A percentile compares a stretch with the other conserved stretches of the same genome.
Evolutionary conservation across 2,329 filamentous ascomycete genomes (phyloP).

Genomic region (Hymenoscyphus scutula): DNA sequence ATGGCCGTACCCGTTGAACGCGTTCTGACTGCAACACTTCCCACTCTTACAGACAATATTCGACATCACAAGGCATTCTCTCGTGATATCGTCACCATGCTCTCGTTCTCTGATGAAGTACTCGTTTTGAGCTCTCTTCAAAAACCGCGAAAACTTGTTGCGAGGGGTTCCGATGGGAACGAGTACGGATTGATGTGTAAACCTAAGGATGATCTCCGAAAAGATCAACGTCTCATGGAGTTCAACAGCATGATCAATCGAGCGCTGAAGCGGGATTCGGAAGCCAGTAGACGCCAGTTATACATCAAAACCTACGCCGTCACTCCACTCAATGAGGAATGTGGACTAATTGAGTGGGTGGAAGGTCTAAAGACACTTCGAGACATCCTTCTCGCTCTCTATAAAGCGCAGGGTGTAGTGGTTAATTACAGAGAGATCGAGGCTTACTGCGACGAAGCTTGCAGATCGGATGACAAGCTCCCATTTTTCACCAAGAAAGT

Average conservation of each 20-base stretch:
- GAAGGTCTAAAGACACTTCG: constrained; percentile 91
- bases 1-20: constrained; percentile 88
- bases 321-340: constrained; percentile 94
- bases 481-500: constrained; percentile 68
- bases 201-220: constrained; percentile 95
- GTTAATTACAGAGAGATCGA: constrained; percentile 69
- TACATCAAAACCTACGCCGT: constrained; percentile 98
- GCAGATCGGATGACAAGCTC: constrained; percentile 56
- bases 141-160: constrained; percentile 84
- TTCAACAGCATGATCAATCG: constrained; percentile 99
- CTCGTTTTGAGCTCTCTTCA: constrained; percentile 87
- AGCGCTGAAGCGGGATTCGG: constrained; percentile 85
- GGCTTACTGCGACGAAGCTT: constrained; percentile 61
- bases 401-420: constrained; percentile 69
- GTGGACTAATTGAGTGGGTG: constrained; percentile 97
- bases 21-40: constrained; percentile 78
- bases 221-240: constrained; percentile 97
- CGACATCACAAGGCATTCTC: constrained; percentile 84
- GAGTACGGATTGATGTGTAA: constrained; percentile 92
- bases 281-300: constrained; percentile 83
- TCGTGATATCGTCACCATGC: constrained; percentile 79
- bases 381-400: constrained; percentile 80
- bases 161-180: constrained; percentile 84
- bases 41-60: constrained; percentile 67
- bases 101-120: constrained; percentile 80